Conservation (phyloP, 257 asterid genomes). For the Nicotiana sylvestris region DNA sequence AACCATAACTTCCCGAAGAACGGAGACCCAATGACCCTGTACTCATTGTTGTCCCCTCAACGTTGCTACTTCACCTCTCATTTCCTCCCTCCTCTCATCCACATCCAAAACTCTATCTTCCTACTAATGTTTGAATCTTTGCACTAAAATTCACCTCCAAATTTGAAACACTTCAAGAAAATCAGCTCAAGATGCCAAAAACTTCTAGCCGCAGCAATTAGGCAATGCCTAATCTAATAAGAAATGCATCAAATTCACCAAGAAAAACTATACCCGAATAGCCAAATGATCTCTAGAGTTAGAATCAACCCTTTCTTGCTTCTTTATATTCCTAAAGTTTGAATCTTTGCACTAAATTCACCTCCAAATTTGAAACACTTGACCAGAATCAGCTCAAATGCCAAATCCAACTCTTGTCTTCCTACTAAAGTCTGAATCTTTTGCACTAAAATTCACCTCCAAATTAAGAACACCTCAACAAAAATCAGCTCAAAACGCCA, state of each 20-base stretch:
- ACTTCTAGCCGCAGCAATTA: not conserved
- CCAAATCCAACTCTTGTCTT: too few relatives aligned
- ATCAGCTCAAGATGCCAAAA: not conserved
- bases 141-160: not conserved
- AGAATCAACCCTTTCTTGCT: not conserved
- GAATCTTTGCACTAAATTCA: not conserved
- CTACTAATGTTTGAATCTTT: not conserved
- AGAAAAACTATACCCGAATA: not conserved
- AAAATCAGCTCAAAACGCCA: not conserved
- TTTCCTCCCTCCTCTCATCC: constrained; percentile 20
- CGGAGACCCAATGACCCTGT: constrained; percentile 94
- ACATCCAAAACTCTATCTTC: constrained; percentile 17
- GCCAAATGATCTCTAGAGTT: not conserved
- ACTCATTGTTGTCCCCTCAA: constrained; percentile 70
- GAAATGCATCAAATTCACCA: constrained; percentile 10
- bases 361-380: not conserved
- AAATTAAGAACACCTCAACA: not conserved
- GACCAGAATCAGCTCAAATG: not conserved
- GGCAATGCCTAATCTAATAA: not conserved
- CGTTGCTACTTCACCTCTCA: constrained; percentile 42
- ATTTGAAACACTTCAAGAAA: not conserved
- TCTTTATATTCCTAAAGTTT: not conserved
- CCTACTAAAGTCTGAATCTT: too few relatives aligned
- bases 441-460: not conserved
- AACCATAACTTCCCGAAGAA: constrained; percentile 96